These are phyloP conservation scores for Ogataea nonfermentans DNA, from an alignment of 805 yeast species.

Conservation along the genomic window DNA sequence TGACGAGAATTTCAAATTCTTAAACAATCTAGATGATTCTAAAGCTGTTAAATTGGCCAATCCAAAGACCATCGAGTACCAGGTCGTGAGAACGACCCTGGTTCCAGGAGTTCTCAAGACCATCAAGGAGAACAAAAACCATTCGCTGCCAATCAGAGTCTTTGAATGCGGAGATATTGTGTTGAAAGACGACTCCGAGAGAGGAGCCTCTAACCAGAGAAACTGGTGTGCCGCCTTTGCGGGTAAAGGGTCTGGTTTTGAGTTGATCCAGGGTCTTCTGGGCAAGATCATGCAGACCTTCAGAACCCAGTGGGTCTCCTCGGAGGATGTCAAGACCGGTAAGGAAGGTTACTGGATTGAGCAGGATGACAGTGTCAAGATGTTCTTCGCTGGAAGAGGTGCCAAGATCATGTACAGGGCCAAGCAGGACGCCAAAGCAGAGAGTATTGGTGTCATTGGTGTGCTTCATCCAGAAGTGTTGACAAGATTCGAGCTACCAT, in stretches of 20 bases:
- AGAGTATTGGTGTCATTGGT: slow-evolving; percentile 80
- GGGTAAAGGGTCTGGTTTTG: slow-evolving; percentile 95
- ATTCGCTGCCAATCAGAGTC: slow-evolving; percentile 89
- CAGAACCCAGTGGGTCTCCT: slow-evolving; percentile 73
- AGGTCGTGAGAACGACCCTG: slow-evolving; percentile 93
- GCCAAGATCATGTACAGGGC: slow-evolving; percentile 80
- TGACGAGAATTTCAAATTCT: slow-evolving; percentile 90
- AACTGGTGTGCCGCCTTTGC: slow-evolving; percentile 93
- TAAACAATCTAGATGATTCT: slow-evolving; percentile 68
- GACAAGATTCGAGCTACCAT: slow-evolving; percentile 82
- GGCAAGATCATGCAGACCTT: slow-evolving; percentile 96
- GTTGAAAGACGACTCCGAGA: slow-evolving; percentile 77
- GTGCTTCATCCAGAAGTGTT: slow-evolving; percentile 95
- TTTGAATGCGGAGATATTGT: slow-evolving; percentile 96
- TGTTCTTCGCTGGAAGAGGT: slow-evolving; percentile 97
- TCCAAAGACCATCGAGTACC: slow-evolving; percentile 95
- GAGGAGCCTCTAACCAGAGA: slow-evolving; percentile 89
- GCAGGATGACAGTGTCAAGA: slow-evolving; percentile 61
- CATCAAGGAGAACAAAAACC: slow-evolving; percentile 92
- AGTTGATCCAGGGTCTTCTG: slow-evolving; percentile 87
- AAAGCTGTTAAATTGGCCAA: slow-evolving; percentile 87
- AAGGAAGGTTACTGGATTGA: slow-evolving; percentile 87
- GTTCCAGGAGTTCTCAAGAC: slow-evolving; percentile 95
- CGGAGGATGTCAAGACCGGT: slow-evolving; percentile 45
- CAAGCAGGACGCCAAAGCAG: slow-evolving; percentile 53